These are phyloP conservation scores for Backusella australiensis DNA, from an alignment of 192 early-diverging fungal species.

Conservation along the genomic window DNA sequence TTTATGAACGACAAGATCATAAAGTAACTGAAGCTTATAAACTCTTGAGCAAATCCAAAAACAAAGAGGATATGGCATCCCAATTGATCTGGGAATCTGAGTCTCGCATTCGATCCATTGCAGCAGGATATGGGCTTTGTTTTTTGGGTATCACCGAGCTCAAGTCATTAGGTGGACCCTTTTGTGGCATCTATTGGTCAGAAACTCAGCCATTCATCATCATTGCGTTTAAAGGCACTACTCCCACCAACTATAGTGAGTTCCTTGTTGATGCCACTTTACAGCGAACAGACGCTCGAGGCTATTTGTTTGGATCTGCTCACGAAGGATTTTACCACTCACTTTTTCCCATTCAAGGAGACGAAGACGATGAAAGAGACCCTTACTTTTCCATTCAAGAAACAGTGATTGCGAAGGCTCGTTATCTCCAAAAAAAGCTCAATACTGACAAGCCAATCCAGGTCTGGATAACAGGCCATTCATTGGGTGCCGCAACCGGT, in stretches of 20 bases:
- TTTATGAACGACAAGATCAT: constrained; percentile 47
- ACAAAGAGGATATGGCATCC: not conserved
- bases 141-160: constrained; percentile 48
- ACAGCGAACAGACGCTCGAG: constrained; percentile 46
- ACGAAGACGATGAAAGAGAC: constrained; percentile 31
- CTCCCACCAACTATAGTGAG: constrained; percentile 49
- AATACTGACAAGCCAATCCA: constrained; percentile 30
- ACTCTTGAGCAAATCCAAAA: not conserved
- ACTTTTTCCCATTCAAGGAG: constrained; percentile 39
- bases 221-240: constrained; percentile 50
- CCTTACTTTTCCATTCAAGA: constrained; percentile 43
- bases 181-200: constrained; percentile 46
- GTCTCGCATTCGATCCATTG: constrained; percentile 28
- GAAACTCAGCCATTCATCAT: constrained; percentile 43
- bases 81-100: constrained; percentile 35
- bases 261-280: constrained; percentile 44
- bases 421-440: constrained; percentile 20
- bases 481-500: constrained; percentile 47
- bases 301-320: constrained; percentile 50
- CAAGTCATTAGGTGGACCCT: constrained; percentile 46
- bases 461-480: constrained; percentile 55
- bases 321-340: constrained; percentile 55
- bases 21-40: constrained; percentile 38
- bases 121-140: constrained; percentile 24
- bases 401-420: constrained; percentile 30